Percentiles rank a stretch among this genome's conserved stretches.
Evolutionary conservation across 805 yeast species (phyloP).

Genomic region (Wickerhamiella sorbophila): DNA sequence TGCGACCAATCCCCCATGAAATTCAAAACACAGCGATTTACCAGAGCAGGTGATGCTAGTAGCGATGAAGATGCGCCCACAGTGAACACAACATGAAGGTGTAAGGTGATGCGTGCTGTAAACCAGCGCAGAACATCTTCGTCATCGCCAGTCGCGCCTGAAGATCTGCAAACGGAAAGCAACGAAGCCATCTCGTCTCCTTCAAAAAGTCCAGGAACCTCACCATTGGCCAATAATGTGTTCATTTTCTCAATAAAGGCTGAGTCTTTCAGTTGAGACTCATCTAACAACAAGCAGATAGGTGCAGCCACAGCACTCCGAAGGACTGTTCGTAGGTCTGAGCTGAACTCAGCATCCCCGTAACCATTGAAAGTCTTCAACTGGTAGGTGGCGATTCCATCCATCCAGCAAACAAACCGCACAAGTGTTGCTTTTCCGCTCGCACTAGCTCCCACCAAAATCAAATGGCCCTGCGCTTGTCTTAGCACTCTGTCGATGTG

Average conservation of each 20-base stretch:
- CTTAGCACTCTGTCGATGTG: conserved; percentile 69
- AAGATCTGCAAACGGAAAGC: conserved; percentile 38
- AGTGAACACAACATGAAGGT: conserved; percentile 74
- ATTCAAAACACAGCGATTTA: conserved; percentile 75
- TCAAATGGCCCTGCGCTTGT: conserved; percentile 83
- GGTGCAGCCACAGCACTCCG: conserved; percentile 43
- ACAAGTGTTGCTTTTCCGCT: conserved; percentile 69
- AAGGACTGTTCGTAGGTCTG: conserved; percentile 41
- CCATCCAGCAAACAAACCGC: conserved; percentile 83
- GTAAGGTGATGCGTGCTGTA: conserved; percentile 44
- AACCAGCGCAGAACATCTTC: conserved; percentile 71
- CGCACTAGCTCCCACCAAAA: conserved; percentile 68
- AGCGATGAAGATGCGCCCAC: conserved; percentile 21
- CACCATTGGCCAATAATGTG: conserved; percentile 83
- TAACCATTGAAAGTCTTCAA: conserved; percentile 43
- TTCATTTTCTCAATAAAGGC: conserved; percentile 85
- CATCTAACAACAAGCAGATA: conserved; percentile 64
- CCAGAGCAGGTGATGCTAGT: conserved; percentile 49
- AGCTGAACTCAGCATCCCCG: conserved; percentile 50
- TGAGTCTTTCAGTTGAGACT: conserved; percentile 59
- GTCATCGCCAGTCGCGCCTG: conserved; percentile 40
- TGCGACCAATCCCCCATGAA: conserved; percentile 85
- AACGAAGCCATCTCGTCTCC: conserved; percentile 50
- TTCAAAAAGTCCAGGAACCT: conserved; percentile 76
- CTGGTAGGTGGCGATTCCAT: conserved; percentile 51